Base-by-base conservation (phyloP, 176 grass and related monocot species). In the Oryza glumipatula region DNA sequence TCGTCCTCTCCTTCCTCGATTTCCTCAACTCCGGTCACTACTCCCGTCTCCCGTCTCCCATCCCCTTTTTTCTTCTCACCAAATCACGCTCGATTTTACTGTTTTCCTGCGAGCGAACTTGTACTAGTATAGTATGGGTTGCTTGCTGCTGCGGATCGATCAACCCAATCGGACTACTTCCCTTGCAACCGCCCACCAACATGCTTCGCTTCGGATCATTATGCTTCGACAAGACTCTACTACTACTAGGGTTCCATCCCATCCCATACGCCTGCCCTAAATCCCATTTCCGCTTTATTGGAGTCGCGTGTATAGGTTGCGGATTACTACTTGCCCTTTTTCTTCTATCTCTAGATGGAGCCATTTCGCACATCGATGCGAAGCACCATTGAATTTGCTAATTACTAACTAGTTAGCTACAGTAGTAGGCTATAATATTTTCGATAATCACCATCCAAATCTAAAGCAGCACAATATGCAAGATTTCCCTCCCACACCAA, bases 21-120 rank as follows among this genome's bases (percentile, higher is more conserved):
- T 96, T 96, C 79, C 91, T 96, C 65, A 87, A 78, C 72, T 96
- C 94, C 21, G 94, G 94, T 96, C 49, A 21, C 86, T 92, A 41
- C n/a, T 12, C 35, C 4, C 23, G 4, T 36, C 9, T 46, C 19
- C 9, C 9, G 35, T 36, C 9, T 46, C 19, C 9, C 9, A 13
- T 35, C 9, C 39, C 38, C 12, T n/a, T 9, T 52, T 21, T 58
- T 3, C 23, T 33, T 15, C 38, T 2, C 2, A 23, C 1, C 1
- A 23, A 49, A 36, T 4, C 11, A 13, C 11, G 11, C 47, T 49
- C 43, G 2, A 4, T 14, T 49, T 13, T 48, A 3, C 13, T 48
- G 10, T 12, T 1, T 48, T 48, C 11, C 79, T 45, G 32, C 58
- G 7, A 6, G 5, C 36, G 36, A 38, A 38, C 36, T 38, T 1